These are phyloP conservation scores for Naegleria gruberi DNA, from an alignment of 208 protist species.

Conservation along the genomic window DNA sequence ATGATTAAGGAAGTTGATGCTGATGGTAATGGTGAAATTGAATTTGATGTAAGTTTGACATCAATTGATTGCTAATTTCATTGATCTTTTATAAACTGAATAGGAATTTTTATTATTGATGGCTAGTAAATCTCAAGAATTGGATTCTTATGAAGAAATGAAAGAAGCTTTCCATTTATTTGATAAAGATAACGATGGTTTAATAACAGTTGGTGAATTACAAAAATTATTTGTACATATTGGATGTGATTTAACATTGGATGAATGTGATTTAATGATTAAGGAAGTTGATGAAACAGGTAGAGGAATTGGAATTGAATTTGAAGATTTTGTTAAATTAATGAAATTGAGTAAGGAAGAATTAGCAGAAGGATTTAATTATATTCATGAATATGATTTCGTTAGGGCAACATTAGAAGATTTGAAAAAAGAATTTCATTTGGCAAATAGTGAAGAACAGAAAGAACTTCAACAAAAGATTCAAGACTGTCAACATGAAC, in stretches of 20 bases:
- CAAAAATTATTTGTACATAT: conserved; percentile 81
- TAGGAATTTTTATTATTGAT: conserved; percentile 33
- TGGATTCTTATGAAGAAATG: conserved; percentile 61
- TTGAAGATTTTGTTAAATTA: conserved; percentile 33
- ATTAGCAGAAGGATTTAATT: background rate
- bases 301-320: conserved; percentile 31
- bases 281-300: conserved; percentile 65
- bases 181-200: conserved; percentile 77
- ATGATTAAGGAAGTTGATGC: conserved; percentile 83
- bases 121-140: background rate
- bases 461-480: background rate
- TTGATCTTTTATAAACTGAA: conserved; percentile 29
- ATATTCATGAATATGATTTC: background rate
- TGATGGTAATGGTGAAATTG: conserved; percentile 74
- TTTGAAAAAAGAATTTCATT: background rate
- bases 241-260: conserved; percentile 72
- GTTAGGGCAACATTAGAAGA: background rate
- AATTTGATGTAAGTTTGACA: conserved; percentile 47
- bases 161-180: conserved; percentile 81
- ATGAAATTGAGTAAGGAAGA: background rate
- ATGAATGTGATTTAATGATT: conserved; percentile 78
- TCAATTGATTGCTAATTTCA: too few relatives aligned
- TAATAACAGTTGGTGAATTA: conserved; percentile 78
- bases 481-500: background rate
- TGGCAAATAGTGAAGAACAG: background rate